phyloP scores from a whole-genome alignment of 148 eudicot genomes.

The Rhododendron simsii region DNA sequence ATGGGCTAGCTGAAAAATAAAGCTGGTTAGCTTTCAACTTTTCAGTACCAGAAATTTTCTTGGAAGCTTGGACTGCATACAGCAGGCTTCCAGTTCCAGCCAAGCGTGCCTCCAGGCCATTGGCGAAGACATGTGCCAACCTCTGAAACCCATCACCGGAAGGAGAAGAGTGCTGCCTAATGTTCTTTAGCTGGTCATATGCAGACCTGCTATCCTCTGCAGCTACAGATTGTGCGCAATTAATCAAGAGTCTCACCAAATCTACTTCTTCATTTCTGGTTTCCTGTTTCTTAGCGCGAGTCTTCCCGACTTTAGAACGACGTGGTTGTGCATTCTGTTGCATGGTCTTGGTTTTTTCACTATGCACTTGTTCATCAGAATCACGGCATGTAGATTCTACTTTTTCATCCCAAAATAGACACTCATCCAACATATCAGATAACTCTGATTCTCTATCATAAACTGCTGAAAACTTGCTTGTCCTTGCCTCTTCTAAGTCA shows the following conservation, averaged over 20 bases:
- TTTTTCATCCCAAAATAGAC: conserved; percentile 32
- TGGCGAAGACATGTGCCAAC: conserved; percentile 36
- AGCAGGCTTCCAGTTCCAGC: conserved; percentile 40
- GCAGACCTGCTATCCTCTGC: conserved; percentile 41
- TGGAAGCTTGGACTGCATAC: conserved; percentile 25
- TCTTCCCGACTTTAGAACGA: conserved; percentile 21
- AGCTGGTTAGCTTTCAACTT: conserved; percentile 38
- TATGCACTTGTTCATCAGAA: neutral
- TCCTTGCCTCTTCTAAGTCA: conserved; percentile 40
- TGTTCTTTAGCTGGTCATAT: conserved; percentile 36
- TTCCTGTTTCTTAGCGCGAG: conserved; percentile 26
- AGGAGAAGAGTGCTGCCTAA: conserved; percentile 34
- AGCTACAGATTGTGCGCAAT: conserved; percentile 60
- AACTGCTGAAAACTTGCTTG: conserved; percentile 34
- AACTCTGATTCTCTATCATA: conserved; percentile 41
- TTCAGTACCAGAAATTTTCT: conserved; percentile 28
- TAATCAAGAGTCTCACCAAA: conserved; percentile 37
- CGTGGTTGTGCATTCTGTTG: conserved; percentile 14
- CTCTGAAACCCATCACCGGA: conserved; percentile 37
- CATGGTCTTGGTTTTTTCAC: neutral
- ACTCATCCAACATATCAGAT: conserved; percentile 21
- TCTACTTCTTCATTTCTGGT: conserved; percentile 34
- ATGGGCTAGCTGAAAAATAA: conserved; percentile 34
- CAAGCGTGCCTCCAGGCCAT: conserved; percentile 46
- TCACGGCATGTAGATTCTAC: conserved; percentile 3